Conservation (phyloP, 2,329 filamentous ascomycete species). For the Penicillium thymicola region DNA sequence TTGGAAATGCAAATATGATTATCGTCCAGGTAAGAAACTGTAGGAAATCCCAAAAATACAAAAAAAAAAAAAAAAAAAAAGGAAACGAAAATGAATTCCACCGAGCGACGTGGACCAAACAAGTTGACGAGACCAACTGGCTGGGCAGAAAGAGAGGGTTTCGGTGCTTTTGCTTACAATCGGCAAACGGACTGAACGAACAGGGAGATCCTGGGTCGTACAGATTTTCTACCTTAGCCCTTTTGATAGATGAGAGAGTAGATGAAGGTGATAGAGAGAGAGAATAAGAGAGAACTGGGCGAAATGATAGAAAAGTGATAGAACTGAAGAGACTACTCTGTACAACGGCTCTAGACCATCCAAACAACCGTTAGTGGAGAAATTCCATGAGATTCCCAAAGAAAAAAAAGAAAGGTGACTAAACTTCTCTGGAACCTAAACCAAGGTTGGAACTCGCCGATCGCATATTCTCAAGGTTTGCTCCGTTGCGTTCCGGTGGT, state of each 20-base stretch:
- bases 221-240: neutral
- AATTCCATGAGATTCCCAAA: conserved; percentile 4
- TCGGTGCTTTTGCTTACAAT: conserved; percentile 12
- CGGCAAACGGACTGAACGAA: conserved; percentile 20
- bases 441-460: conserved; percentile 8
- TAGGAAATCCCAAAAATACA: neutral
- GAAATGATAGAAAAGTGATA: neutral
- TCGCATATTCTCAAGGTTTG: neutral
- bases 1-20: neutral
- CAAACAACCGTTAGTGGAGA: conserved; percentile 5
- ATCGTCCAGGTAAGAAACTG: neutral
- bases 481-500: conserved; percentile 23
- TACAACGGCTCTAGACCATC: conserved; percentile 1
- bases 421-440: neutral
- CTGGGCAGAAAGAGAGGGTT: conserved; percentile 19
- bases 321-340: neutral
- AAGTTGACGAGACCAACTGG: conserved; percentile 14
- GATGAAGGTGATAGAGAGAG: neutral
- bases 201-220: conserved; percentile 17
- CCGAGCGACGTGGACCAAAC: conserved; percentile 20
- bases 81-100: conserved; percentile 3
- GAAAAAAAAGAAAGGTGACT: neutral
- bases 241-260: neutral
- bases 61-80: neutral
- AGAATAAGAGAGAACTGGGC: neutral